Evolutionary conservation across 768 basidiomycete species (phyloP), one percentile per base, ranked within the genome.

Genomic region (Amanita subjunquillea): DNA sequence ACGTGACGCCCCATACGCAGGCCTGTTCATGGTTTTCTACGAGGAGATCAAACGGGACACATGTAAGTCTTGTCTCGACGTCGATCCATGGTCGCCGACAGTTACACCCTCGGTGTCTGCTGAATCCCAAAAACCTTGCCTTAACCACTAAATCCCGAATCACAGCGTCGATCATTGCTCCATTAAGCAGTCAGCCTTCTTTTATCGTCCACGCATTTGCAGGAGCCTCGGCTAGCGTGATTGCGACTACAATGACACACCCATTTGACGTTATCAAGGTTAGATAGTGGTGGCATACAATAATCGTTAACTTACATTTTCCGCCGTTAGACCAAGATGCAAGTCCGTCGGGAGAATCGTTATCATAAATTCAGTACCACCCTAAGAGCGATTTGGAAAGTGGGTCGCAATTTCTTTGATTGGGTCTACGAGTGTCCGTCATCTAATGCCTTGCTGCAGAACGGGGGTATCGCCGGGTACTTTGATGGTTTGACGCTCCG

Each of bases 221-320:
- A 38, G 92, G 85, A 7, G 89, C 90, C 0, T 73, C 81, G 0
- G 92, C 93, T 7, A 89, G 92, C 2, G 83, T 82, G 2, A 72
- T 93, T 49, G 91, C 91, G 1, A 95, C 92, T 0, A 67, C 92
- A 50, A 75, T 75, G 2, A 97, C 94, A 2, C 91, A 93, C 59
- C 94, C 94, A 2, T 95, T 95, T 58, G 93, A 97, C 63, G 91
- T 93, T 40, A 77, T 96, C 57, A 97, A 97, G 76, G 91, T 89
- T 56, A 27, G 56, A 49, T 47, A 10, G 32, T 44, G n/a, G 48
- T 45, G 39, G 2, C 38, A 7, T 20, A 22, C n/a, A 12, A n/a
- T 4, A 6, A 25, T 45, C 10, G 13, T 27, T 17, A 17, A 38
- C 8, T 51, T 34, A 30, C 30, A 6, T 46, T 20, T 13, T 12